phyloP scores from a whole-genome alignment of 1,139 yeast genomes.

The Diutina pseudorugosa region DNA sequence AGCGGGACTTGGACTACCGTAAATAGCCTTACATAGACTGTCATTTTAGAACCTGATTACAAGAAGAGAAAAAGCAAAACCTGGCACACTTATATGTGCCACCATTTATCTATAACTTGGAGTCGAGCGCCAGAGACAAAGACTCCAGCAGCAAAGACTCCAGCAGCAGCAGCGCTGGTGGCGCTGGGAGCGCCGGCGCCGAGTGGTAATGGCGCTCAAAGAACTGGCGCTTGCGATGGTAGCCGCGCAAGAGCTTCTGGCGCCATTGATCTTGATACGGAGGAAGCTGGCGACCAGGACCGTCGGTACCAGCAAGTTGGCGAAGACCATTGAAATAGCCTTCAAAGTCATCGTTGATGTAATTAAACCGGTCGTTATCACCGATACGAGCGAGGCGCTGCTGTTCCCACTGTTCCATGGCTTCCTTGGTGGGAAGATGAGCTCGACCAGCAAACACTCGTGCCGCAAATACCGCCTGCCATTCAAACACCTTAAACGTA shows the following conservation, averaged over 20 bases:
- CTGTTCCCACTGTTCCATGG: background rate
- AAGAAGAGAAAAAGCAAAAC: too few species aligned
- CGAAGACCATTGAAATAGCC: background rate
- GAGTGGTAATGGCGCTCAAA: background rate
- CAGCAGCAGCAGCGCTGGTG: background rate
- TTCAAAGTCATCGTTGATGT: background rate
- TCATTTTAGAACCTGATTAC: too few species aligned
- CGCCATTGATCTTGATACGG: background rate
- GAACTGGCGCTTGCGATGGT: background rate
- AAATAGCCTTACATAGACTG: too few species aligned
- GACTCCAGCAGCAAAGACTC: background rate
- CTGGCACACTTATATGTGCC: too few species aligned
- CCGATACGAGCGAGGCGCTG: background rate
- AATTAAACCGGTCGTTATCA: background rate
- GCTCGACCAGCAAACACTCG: conserved; percentile 2
- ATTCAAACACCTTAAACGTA: conserved; percentile 1
- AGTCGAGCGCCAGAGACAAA: too few species aligned
- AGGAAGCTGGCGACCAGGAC: background rate
- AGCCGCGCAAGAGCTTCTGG: background rate
- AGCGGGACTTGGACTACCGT: conserved; percentile 5
- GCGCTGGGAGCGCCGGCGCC: background rate
- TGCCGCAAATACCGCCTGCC: conserved; percentile 3
- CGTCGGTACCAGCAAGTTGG: background rate
- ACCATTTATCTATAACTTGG: background rate
- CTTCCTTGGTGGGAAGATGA: background rate